phyloP scores from a whole-genome alignment of 306 rosid species.

The Mimosa pudica region DNA sequence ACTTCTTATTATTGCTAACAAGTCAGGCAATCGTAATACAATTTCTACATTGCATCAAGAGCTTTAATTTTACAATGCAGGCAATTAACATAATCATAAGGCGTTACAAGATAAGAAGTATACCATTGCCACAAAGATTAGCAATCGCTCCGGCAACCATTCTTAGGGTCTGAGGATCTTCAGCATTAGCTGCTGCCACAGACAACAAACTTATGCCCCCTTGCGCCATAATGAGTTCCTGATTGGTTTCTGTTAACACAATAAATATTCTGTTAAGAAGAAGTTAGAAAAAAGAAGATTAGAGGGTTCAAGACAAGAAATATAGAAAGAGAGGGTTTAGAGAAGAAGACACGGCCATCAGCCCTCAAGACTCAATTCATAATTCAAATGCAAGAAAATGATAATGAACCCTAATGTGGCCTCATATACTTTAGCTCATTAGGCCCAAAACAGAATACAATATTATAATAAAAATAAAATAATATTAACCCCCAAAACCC shows the following conservation, averaged over 20 bases:
- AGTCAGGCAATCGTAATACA: slow-evolving; percentile 17
- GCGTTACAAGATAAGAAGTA: slow-evolving; percentile 36
- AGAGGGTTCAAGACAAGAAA: too few relatives aligned
- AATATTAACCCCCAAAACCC: too few relatives aligned
- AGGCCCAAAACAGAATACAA: too few relatives aligned
- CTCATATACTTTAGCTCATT: too few relatives aligned
- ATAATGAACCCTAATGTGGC: too few relatives aligned
- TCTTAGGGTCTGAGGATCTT: slow-evolving; percentile 96
- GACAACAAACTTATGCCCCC: slow-evolving; percentile 92
- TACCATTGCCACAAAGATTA: slow-evolving; percentile 98
- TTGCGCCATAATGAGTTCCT: slow-evolving; percentile 95
- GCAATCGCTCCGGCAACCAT: slow-evolving; percentile 99
- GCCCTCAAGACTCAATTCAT: too few relatives aligned
- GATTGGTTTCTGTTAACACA: slow-evolving; percentile 77
- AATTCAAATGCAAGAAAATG: too few relatives aligned
- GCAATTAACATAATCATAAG: slow-evolving; percentile 19
- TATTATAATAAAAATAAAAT: too few relatives aligned
- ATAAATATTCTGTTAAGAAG: too few relatives aligned
- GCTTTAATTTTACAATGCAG: slow-evolving; percentile 8
- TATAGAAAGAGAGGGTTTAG: too few relatives aligned
- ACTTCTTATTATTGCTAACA: slow-evolving; percentile 17
- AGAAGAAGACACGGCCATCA: too few relatives aligned
- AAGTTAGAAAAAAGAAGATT: too few relatives aligned
- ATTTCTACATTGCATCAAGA: slow-evolving; percentile 17
- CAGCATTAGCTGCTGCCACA: slow-evolving; percentile 78